phyloP scores from a whole-genome alignment of 768 basidiomycete genomes.

The Leccinum variicolor region DNA sequence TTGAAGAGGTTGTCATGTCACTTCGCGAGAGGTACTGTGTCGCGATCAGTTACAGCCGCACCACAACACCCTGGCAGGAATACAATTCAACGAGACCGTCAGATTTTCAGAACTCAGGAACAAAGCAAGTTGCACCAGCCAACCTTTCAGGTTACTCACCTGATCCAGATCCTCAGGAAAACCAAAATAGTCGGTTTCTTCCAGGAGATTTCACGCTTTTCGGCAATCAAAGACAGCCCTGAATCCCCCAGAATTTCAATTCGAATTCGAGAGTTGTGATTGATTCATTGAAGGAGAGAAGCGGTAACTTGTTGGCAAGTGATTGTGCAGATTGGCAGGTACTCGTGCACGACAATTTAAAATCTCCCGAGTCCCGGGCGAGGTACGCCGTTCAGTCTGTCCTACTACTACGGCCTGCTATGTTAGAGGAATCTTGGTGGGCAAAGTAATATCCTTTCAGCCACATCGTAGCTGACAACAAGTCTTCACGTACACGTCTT shows the following conservation, averaged over 20 bases:
- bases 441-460: not conserved
- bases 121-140: not conserved
- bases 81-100: not conserved
- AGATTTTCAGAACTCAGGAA: too few relatives aligned
- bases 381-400: not conserved
- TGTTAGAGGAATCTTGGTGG: not conserved
- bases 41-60: not conserved
- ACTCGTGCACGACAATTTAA: not conserved
- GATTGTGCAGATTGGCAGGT: not conserved
- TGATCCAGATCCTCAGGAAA: not conserved
- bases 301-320: not conserved
- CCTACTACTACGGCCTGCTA: too few relatives aligned
- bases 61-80: not conserved
- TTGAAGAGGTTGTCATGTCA: not conserved
- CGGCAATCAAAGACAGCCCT: not conserved
- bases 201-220: not conserved
- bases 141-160: not conserved
- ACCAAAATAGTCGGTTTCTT: not conserved
- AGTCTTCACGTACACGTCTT: too few relatives aligned
- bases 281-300: not conserved
- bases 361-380: not conserved
- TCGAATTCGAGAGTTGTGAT: not conserved
- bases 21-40: not conserved
- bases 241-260: not conserved
- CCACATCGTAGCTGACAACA: not conserved